A percentile compares a stretch with the other conserved stretches of the same genome.
Evolutionary conservation across 495 filamentous ascomycete species (phyloP).

Genomic region (Delitschia confertaspora): DNA sequence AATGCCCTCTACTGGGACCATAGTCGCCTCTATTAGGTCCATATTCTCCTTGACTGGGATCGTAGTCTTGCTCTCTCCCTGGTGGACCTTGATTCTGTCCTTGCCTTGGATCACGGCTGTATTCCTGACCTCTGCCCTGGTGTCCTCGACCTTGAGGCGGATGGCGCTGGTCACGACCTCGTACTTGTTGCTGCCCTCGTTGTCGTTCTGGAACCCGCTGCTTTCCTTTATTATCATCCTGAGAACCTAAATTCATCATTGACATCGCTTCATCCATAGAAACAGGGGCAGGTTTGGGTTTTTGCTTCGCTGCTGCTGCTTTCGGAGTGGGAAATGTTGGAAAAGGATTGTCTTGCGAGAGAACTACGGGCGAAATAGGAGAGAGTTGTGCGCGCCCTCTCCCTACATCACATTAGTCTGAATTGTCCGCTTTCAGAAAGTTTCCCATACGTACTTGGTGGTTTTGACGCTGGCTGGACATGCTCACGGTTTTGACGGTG

Average conservation of each 20-base stretch:
- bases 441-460: conserved; percentile 35
- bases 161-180: neutral
- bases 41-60: no score
- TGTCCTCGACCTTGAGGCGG: neutral
- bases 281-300: conserved; percentile 39
- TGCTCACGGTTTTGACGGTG: conserved; percentile 6
- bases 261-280: conserved; percentile 27
- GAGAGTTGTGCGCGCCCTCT: conserved; percentile 30
- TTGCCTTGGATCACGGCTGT: no score
- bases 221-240: conserved; percentile 54
- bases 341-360: conserved; percentile 59
- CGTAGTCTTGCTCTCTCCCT: conserved; percentile 9
- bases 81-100: neutral
- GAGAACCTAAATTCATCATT: conserved; percentile 31
- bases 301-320: no score
- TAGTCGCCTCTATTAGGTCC: no score
- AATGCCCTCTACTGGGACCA: no score
- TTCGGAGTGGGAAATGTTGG: conserved; percentile 56
- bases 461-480: conserved; percentile 5
- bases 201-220: conserved; percentile 30
- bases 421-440: neutral
- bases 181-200: neutral
- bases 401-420: conserved; percentile 13
- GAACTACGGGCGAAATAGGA: conserved; percentile 41
- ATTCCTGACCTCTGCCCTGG: no score